Conservation (phyloP, 2,329 filamentous ascomycete genomes). For the Aspergillus sclerotialis region DNA sequence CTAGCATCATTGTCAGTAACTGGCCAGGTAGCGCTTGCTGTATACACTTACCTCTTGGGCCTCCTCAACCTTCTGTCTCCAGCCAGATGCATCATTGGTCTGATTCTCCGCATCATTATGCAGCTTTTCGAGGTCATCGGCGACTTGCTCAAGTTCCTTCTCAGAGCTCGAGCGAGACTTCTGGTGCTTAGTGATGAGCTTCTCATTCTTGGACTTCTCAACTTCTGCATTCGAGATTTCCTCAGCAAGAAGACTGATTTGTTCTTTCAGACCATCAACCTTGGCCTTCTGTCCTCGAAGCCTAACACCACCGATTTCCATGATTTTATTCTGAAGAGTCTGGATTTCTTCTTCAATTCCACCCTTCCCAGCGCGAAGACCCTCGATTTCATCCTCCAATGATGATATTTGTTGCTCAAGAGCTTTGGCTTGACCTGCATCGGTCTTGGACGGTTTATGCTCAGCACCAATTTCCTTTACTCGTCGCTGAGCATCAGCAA, state of each 20-base stretch:
- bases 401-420: constrained; percentile 72
- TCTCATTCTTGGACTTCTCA: constrained; percentile 85
- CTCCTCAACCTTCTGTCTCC: constrained; percentile 68
- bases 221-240: constrained; percentile 82
- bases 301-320: constrained; percentile 94
- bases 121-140: constrained; percentile 67
- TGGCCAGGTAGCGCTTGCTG: background rate
- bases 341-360: constrained; percentile 92
- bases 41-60: constrained; percentile 55
- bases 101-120: constrained; percentile 74
- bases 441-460: constrained; percentile 71
- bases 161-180: constrained; percentile 73
- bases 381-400: constrained; percentile 70
- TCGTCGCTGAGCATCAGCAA: constrained; percentile 74
- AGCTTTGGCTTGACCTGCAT: constrained; percentile 64
- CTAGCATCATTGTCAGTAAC: constrained; percentile 27
- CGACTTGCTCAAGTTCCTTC: constrained; percentile 68
- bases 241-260: constrained; percentile 73
- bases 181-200: constrained; percentile 78
- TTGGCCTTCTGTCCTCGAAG: constrained; percentile 83
- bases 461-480: constrained; percentile 78
- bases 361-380: constrained; percentile 75
- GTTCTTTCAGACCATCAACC: constrained; percentile 81
- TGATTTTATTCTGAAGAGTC: constrained; percentile 88
- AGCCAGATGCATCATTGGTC: constrained; percentile 64